Base-by-base conservation (phyloP, 768 basidiomycete genomes). In the Trametes elegans region DNA sequence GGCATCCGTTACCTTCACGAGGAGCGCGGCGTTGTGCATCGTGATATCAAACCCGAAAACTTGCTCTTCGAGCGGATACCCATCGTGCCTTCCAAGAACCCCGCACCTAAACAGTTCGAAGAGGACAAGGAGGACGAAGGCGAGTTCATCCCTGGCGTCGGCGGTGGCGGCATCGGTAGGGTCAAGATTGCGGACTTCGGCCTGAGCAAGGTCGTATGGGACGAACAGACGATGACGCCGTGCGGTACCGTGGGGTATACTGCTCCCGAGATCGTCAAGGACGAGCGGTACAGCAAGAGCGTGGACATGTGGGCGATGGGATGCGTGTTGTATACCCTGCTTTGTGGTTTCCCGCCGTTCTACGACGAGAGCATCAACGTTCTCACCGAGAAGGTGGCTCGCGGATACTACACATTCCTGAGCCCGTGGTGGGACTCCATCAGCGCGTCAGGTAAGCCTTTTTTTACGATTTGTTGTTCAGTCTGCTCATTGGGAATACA, bases 281-380 rank as follows among this genome's bases (percentile, higher is more conserved):
- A 98, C 67, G 96, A 99, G 74, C 81, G 93, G 26, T 96, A 96
- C 69, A 89, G 85, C 69, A 95, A 94, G 73, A 93, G 90, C 65
- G 96, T 98, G 50, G 97, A 99, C 68, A 98, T 98, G 97, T 99
- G 97, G 97, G 97, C 97, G 2, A 75, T 99, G 32, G 97, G 97
- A 35, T 99, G 97, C 70, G 97, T 99, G n/a, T 79, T 99, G 1
- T 99, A 99, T 74, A 99, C 97, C 2, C 79, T 98, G 2, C 84
- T 99, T 18, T 98, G 97, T 64, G 97, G 97, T 48, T 97, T 98
- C 71, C 90, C 90, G 41, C 97, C 97, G 0, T 99, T 99, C 75
- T 99, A 98, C 72, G 97, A 99, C 61, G 97, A 99, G 71, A 95
- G 91, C 66, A 99, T 99, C 73, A 93, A 90, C 63, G 93, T 98